phyloP scores from a whole-genome alignment of 2,329 filamentous ascomycete species.

The Aureobasidium sp. region DNA sequence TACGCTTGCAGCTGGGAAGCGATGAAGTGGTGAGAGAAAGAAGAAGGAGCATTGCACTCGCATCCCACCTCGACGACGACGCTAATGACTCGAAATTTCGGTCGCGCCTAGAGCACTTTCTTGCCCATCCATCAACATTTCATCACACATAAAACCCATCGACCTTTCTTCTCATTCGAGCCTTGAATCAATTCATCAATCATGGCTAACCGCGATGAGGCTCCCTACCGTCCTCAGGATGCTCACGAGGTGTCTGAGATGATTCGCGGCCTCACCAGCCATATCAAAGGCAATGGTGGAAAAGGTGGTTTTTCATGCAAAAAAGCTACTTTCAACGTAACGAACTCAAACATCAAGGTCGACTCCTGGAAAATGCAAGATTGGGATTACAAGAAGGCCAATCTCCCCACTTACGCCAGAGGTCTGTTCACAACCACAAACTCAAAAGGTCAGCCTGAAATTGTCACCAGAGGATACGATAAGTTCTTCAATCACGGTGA shows the following conservation, averaged over 20 bases:
- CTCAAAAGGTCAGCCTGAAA: conserved; percentile 60
- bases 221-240: conserved; percentile 64
- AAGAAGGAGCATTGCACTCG: neutral
- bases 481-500: conserved; percentile 97
- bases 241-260: conserved; percentile 59
- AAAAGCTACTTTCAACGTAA: conserved; percentile 69
- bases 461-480: conserved; percentile 86
- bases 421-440: conserved; percentile 84
- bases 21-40: neutral
- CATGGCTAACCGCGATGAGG: conserved; percentile 48
- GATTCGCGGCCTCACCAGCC: conserved; percentile 56
- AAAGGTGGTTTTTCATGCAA: conserved; percentile 64
- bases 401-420: conserved; percentile 85
- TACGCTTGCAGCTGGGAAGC: neutral
- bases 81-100: conserved; percentile 11
- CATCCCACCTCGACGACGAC: neutral
- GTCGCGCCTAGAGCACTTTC: neutral
- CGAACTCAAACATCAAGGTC: conserved; percentile 60
- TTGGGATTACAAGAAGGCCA: conserved; percentile 85
- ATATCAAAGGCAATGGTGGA: conserved; percentile 43
- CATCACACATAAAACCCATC: neutral
- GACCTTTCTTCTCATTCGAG: neutral
- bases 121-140: neutral
- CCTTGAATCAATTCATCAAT: conserved; percentile 1
- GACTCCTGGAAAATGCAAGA: conserved; percentile 92